A percentile compares a stretch with the other conserved stretches of the same genome.
phyloP scores from a whole-genome alignment of 2,329 filamentous ascomycete genomes.

The Plenodomus tracheiphilus region DNA sequence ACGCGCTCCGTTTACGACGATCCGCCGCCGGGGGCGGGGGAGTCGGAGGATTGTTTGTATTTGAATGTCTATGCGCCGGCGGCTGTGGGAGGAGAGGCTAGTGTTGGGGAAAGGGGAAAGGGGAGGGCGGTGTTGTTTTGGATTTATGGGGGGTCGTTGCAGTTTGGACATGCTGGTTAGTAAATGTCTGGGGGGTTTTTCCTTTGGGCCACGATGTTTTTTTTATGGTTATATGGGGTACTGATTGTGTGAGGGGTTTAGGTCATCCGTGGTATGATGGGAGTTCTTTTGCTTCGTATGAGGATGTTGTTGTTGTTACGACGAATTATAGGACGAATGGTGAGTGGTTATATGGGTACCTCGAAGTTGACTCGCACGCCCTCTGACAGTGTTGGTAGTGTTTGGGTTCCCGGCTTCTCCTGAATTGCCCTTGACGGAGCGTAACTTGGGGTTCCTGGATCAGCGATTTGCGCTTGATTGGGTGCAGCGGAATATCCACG shows the following conservation, averaged over 20 bases:
- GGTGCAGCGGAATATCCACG: constrained; percentile 54
- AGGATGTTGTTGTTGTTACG: constrained; percentile 35
- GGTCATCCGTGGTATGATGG: constrained; percentile 26
- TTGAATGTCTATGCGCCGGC: constrained; percentile 44
- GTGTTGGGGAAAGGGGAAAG: constrained; percentile 8
- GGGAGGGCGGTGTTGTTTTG: constrained; percentile 35
- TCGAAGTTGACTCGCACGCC: too few species aligned
- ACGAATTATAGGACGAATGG: constrained; percentile 38
- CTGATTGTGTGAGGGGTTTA: constrained; percentile 1
- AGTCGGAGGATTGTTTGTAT: constrained; percentile 47
- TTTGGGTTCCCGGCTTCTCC: constrained; percentile 34
- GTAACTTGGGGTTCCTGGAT: constrained; percentile 60
- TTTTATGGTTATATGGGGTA: too few species aligned
- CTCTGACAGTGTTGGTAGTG: constrained; percentile 15
- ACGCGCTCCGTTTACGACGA: constrained; percentile 27
- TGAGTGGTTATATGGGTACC: constrained; percentile 1
- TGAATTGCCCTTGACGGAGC: constrained; percentile 19
- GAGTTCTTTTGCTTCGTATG: constrained; percentile 29
- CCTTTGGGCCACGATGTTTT: too few species aligned
- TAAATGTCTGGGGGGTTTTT: too few species aligned
- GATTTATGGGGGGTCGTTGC: constrained; percentile 35
- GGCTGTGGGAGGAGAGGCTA: too few species aligned
- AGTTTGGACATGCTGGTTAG: constrained; percentile 24
- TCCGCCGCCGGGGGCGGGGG: constrained; percentile 21
- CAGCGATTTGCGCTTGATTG: constrained; percentile 60